These are phyloP conservation scores for Chrysoporthe deuterocubensis DNA, from an alignment of 2,329 filamentous ascomycete species.

Conservation along the genomic window DNA sequence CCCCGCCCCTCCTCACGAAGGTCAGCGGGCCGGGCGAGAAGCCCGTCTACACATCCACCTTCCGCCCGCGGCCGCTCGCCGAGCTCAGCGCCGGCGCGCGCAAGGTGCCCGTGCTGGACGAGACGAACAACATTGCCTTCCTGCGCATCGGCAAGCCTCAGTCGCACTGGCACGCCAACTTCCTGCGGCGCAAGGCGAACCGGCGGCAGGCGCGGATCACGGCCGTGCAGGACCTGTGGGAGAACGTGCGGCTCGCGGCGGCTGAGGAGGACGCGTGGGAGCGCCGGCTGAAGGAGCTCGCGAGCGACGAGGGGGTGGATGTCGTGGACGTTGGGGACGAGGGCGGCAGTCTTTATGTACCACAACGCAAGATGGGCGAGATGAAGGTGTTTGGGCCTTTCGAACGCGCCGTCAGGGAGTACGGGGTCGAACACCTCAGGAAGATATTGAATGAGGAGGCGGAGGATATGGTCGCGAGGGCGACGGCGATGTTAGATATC, in stretches of 20 bases:
- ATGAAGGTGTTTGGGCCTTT: not conserved
- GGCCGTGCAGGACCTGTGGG: constrained; percentile 43
- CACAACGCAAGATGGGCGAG: not conserved
- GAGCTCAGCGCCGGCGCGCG: constrained; percentile 54
- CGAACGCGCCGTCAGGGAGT: constrained; percentile 32
- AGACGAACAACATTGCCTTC: constrained; percentile 63
- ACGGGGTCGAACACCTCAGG: constrained; percentile 33
- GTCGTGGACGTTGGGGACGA: constrained; percentile 42
- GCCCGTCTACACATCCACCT: constrained; percentile 52
- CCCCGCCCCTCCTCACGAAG: constrained; percentile 32
- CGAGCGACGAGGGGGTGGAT: constrained; percentile 38
- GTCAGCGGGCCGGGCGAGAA: constrained; percentile 37
- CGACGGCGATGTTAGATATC: constrained; percentile 45
- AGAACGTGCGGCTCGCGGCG: constrained; percentile 40
- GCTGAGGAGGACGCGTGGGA: constrained; percentile 57
- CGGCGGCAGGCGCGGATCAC: constrained; percentile 48
- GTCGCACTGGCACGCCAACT: constrained; percentile 58
- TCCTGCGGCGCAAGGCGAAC: constrained; percentile 57
- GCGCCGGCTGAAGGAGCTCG: constrained; percentile 40
- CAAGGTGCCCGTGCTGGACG: constrained; percentile 60
- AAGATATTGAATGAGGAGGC: constrained; percentile 38
- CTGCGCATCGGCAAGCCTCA: constrained; percentile 71
- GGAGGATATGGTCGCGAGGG: constrained; percentile 47
- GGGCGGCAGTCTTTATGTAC: constrained; percentile 18
- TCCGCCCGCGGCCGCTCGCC: constrained; percentile 52